Evolutionary conservation across 1,139 yeast genomes (phyloP).

Genomic region (Suhomyces bribrorum): DNA sequence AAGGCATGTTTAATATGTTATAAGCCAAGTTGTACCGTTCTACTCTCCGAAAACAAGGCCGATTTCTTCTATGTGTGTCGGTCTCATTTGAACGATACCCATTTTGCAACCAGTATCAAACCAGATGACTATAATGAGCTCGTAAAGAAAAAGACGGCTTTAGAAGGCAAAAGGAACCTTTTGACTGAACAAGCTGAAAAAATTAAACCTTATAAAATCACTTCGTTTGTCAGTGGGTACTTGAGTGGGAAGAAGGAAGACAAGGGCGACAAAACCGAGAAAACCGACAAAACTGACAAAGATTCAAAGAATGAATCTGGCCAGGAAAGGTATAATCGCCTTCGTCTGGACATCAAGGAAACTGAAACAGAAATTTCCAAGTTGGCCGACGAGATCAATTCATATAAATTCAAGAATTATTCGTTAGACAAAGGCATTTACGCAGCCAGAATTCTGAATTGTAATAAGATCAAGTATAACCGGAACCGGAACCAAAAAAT

Average conservation of each 20-base stretch:
- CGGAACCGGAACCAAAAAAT: slow-evolving; percentile 44
- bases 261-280: slow-evolving; percentile 16
- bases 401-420: slow-evolving; percentile 47
- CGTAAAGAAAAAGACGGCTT: slow-evolving; percentile 34
- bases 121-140: slow-evolving; percentile 51
- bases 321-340: slow-evolving; percentile 11
- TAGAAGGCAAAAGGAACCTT: slow-evolving; percentile 25
- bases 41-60: slow-evolving; percentile 50
- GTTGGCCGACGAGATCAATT: slow-evolving; percentile 15
- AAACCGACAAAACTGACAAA: too few relatives aligned
- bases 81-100: slow-evolving; percentile 59
- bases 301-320: slow-evolving; percentile 21
- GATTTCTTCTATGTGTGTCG: slow-evolving; percentile 75
- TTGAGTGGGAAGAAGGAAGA: slow-evolving; percentile 17
- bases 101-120: slow-evolving; percentile 58
- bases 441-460: slow-evolving; percentile 49
- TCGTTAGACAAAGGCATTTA: slow-evolving; percentile 55
- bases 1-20: slow-evolving; percentile 68
- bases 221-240: slow-evolving; percentile 7
- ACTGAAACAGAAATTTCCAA: slow-evolving; percentile 20
- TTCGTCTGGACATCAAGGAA: slow-evolving; percentile 20
- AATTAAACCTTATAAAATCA: slow-evolving; percentile 34
- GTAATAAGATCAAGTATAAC: slow-evolving; percentile 39
- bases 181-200: slow-evolving; percentile 20
- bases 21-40: slow-evolving; percentile 63